Evolutionary conservation across 768 basidiomycete genomes (phyloP), one percentile per base, ranked within the genome.

Genomic region (Dendrothele bispora): DNA sequence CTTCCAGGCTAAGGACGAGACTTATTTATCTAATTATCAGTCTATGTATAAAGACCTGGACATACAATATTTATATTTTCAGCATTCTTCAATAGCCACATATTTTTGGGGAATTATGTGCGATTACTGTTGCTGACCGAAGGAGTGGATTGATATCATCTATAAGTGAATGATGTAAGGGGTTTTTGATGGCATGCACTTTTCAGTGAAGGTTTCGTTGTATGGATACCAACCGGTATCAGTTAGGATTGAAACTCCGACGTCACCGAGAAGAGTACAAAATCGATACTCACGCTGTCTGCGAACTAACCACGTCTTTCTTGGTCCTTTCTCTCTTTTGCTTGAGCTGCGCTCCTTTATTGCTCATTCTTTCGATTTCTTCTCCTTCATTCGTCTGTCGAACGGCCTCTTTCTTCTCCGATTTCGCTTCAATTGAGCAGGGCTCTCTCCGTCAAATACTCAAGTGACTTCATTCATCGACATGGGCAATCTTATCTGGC

Each of bases 401-500:
- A 50, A 54, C 48, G 47, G 53, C n/a, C 50, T 36, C 45, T 45
- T 32, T 51, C 52, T 49, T 47, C 51, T 25, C 37, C 37, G 39
- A 37, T 25, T 43, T 20, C 4, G 25, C 35, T 46, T 37, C 35
- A 37, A 37, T 28, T 37, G 57, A 59, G 58, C 62, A 57, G 61
- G 46, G 58, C 60, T 59, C 43, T 52, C 49, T 43, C 39, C 44
- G n/a, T 46, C 49, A 46, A 20, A 37, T 32, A 48, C 49, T 44
- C 30, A 32, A 38, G 45, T 18, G n/a, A n/a, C 37, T 48, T 46
- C 48, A 29, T 52, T 46, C 42, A 46, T 39, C 55, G 66, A 52
- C 53, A 93, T 92, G 91, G 91, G 89, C 53, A 83, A 82, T 40
- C 76, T 93, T 55, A 67, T 91, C 56, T 91, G 89, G 89, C 83